These are phyloP conservation scores for Lithospermum erythrorhizon DNA, from an alignment of 257 asterid genomes.

Conservation along the genomic window DNA sequence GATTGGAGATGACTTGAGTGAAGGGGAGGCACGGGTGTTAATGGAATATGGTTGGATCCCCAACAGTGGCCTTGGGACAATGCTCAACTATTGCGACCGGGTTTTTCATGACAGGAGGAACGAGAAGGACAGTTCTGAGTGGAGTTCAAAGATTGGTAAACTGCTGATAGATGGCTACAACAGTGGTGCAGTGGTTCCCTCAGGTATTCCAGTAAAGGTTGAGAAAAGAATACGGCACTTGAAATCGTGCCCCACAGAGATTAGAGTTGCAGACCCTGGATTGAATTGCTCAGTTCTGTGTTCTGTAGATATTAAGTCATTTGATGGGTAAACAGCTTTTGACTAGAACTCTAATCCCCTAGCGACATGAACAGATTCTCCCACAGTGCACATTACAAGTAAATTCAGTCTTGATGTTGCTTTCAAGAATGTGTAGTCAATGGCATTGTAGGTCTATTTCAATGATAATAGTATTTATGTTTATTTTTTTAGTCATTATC, in stretches of 20 bases:
- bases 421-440: no score
- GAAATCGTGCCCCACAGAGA: slow-evolving; percentile 16
- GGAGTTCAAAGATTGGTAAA: slow-evolving; percentile 80
- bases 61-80: slow-evolving; percentile 71
- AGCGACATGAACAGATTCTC: not conserved
- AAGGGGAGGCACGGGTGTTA: slow-evolving; percentile 78
- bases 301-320: not conserved
- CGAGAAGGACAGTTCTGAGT: slow-evolving; percentile 58
- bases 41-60: slow-evolving; percentile 75
- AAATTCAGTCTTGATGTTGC: no score
- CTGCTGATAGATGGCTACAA: slow-evolving; percentile 69
- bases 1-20: slow-evolving; percentile 78
- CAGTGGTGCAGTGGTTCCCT: slow-evolving; percentile 43
- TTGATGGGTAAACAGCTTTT: not conserved
- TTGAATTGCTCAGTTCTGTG: slow-evolving; percentile 9
- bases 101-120: slow-evolving; percentile 63
- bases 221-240: slow-evolving; percentile 25
- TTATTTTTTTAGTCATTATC: no score
- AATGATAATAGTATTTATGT: no score
- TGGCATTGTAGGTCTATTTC: no score
- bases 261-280: slow-evolving; percentile 48
- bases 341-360: not conserved
- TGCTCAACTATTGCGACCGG: slow-evolving; percentile 83
- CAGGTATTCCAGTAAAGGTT: slow-evolving; percentile 22
- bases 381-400: not conserved